phyloP scores from a whole-genome alignment of 2,329 filamentous ascomycete species.

The Talaromyces piceae region DNA sequence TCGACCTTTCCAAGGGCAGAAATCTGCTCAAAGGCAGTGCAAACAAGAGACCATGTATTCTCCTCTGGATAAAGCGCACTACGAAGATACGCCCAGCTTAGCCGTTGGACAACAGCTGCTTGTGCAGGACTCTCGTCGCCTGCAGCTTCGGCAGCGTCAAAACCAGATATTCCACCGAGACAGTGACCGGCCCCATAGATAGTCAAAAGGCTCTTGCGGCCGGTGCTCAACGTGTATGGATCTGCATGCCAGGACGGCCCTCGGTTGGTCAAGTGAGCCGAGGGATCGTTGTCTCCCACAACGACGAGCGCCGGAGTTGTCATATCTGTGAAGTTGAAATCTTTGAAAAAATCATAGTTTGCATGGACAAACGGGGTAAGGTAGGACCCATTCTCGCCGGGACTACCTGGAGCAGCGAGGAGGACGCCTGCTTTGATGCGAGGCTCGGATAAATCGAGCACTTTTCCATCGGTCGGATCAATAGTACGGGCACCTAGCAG shows the following conservation, averaged over 20 bases:
- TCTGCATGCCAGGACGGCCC: slow-evolving; percentile 37
- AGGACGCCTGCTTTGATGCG: slow-evolving; percentile 35
- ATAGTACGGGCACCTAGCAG: slow-evolving; percentile 31
- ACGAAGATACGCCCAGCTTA: slow-evolving; percentile 34
- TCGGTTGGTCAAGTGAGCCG: slow-evolving; percentile 24
- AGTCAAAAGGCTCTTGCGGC: slow-evolving; percentile 29
- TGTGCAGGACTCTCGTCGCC: neutral
- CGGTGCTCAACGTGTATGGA: slow-evolving; percentile 25
- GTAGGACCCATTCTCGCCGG: slow-evolving; percentile 16
- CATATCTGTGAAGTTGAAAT: slow-evolving; percentile 29
- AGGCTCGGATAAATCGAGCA: slow-evolving; percentile 18
- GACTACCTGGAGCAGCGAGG: slow-evolving; percentile 24
- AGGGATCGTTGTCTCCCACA: slow-evolving; percentile 32
- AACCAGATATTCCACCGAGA: slow-evolving; percentile 31
- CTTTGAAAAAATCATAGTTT: slow-evolving; percentile 25
- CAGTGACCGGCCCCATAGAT: slow-evolving; percentile 30
- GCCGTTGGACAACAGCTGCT: slow-evolving; percentile 24
- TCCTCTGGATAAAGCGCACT: slow-evolving; percentile 29
- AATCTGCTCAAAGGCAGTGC: neutral
- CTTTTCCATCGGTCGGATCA: slow-evolving; percentile 22
- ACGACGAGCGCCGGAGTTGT: slow-evolving; percentile 30
- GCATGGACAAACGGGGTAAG: slow-evolving; percentile 21
- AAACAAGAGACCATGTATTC: slow-evolving; percentile 8
- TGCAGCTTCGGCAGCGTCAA: neutral
- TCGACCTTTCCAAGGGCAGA: neutral